A percentile compares a stretch with the other conserved stretches of the same genome.
These are phyloP conservation scores for Cercospora citrullina DNA, from an alignment of 2,329 filamentous ascomycete species.

Conservation along the genomic window DNA sequence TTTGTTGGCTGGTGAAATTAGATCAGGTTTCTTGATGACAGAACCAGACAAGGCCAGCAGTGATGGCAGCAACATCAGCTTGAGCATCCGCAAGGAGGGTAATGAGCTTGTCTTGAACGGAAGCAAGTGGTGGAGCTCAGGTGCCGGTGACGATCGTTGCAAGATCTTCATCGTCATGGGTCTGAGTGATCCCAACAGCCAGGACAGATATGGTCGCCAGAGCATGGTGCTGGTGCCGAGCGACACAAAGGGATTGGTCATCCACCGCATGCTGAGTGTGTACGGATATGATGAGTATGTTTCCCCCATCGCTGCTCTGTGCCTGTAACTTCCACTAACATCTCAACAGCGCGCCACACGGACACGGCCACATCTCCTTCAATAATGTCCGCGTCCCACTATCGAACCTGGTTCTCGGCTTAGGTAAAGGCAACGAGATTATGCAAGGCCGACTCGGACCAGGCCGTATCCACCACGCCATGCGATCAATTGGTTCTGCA, in stretches of 20 bases:
- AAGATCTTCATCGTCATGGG: constrained; percentile 95
- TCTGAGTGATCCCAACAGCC: constrained; percentile 76
- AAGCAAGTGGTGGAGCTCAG: constrained; percentile 98
- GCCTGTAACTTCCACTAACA: background rate
- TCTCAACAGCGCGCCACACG: constrained; percentile 72
- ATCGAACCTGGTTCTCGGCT: constrained; percentile 81
- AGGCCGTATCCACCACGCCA: constrained; percentile 95
- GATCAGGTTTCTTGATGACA: constrained; percentile 50
- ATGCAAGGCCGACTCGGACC: constrained; percentile 96
- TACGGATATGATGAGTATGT: constrained; percentile 83
- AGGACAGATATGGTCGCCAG: constrained; percentile 82
- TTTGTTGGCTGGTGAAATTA: constrained; percentile 51
- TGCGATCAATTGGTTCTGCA: constrained; percentile 87
- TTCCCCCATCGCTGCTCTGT: background rate
- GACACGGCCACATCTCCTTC: constrained; percentile 91
- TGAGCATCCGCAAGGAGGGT: constrained; percentile 79
- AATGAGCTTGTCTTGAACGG: constrained; percentile 91
- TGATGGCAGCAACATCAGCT: constrained; percentile 53
- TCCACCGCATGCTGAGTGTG: constrained; percentile 89
- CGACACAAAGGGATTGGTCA: constrained; percentile 78
- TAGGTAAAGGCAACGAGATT: constrained; percentile 94
- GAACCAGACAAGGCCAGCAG: constrained; percentile 53
- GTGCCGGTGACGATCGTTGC: constrained; percentile 89
- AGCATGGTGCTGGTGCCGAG: constrained; percentile 89
- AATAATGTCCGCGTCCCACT: constrained; percentile 83